Base-by-base conservation (phyloP, 2,329 filamentous ascomycete genomes). In the Pseudovirgaria hyperparasitica region DNA sequence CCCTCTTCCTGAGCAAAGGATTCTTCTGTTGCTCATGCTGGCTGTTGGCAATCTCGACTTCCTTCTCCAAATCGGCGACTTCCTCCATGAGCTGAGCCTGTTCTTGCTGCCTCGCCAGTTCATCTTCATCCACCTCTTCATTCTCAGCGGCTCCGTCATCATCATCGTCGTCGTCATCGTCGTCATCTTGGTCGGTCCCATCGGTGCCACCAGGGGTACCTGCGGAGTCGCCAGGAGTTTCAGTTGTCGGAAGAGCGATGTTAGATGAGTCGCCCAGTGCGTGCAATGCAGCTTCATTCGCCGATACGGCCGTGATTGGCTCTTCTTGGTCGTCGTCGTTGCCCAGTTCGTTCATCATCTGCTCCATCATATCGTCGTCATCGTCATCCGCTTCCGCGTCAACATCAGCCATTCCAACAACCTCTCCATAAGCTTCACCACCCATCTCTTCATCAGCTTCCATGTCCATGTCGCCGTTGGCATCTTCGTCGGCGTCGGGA, bases 51-150 rank as follows among this genome's bases (percentile, higher is more conserved):
- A 52, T 46, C 21, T 53, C 52, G 21, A 72, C 58, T 32, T 64
- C 58, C 24, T 56, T 54, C 43, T 70, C 58, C 36, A 72, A 38
- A 40, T 71, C 67, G 4, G 56, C 58, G 27, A 73, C 67, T 45
- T 72, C 65, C 30, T 66, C 63, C 25, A 55, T 52, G 16, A 62
- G 48, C 34, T 62, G 58, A 22, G 61, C 56, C 14, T 57, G 46
- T 36, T 65, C 55, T 15, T 62, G 57, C 16, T 62, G 53, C 21
- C 54, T 53, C 11, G 60, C 64, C 3, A 55, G 54, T 3, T 61
- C 63, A 27, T 68, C 67, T 19, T 69, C 65, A 30, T 69, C 64
- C 16, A 64, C 45, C 5, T 55, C 49, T 7, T 51, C 50, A 2
- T 33, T n/a, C 21, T 48, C 45, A 9, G 38, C 27, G 31, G n/a